A percentile compares a stretch with the other conserved stretches of the same genome.
phyloP scores from a whole-genome alignment of 768 basidiomycete genomes.

The Suillus discolor region DNA sequence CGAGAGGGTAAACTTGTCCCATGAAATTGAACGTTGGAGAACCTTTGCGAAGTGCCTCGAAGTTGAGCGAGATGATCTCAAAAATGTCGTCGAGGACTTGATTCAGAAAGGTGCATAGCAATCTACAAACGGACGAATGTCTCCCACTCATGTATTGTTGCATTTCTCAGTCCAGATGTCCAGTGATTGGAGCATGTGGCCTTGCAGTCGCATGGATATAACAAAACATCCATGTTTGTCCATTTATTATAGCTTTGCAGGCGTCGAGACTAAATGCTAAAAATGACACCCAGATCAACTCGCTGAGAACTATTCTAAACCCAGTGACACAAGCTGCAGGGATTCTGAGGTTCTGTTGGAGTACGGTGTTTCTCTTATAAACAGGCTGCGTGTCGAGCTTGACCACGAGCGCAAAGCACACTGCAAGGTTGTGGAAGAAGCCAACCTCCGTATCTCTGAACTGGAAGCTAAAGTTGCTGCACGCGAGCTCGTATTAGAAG shows the following conservation, averaged over 20 bases:
- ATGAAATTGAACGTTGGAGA: conserved; percentile 39
- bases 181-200: conserved; percentile 49
- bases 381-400: conserved; percentile 43
- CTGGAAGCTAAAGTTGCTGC: conserved; percentile 58
- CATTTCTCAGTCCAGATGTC: conserved; percentile 43
- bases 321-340: conserved; percentile 11
- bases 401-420: conserved; percentile 48
- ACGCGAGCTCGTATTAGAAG: conserved; percentile 58
- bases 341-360: conserved; percentile 33
- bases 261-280: conserved; percentile 11
- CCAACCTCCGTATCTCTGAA: conserved; percentile 43
- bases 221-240: conserved; percentile 46
- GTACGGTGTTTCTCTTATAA: conserved; percentile 49
- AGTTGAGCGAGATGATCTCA: conserved; percentile 53
- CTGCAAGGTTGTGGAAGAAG: conserved; percentile 38
- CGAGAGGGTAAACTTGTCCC: conserved; percentile 37
- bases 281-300: conserved; percentile 22
- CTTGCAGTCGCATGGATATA: conserved; percentile 45
- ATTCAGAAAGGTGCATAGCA: conserved; percentile 59
- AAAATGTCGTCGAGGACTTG: conserved; percentile 52
- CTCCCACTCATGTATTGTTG: conserved; percentile 5
- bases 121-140: not conserved
- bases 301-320: not conserved
- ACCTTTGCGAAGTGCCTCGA: conserved; percentile 38
- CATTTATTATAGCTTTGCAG: conserved; percentile 13